These are phyloP conservation scores for Saccharomycopsis sp. DNA, from an alignment of 805 yeast genomes.

Conservation along the genomic window DNA sequence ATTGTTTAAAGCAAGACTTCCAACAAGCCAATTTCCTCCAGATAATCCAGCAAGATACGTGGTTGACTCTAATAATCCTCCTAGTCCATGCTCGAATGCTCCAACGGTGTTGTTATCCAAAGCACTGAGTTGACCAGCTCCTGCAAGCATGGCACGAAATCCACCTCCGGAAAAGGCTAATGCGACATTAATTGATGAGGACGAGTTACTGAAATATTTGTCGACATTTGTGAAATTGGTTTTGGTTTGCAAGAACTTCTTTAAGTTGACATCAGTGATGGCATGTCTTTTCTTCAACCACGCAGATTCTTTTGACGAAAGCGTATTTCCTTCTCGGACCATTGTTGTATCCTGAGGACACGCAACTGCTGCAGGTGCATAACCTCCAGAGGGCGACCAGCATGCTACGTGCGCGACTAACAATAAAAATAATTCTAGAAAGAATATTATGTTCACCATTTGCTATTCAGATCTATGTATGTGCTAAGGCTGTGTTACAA, in stretches of 20 bases:
- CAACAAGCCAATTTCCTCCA: conserved; percentile 83
- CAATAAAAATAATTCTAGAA: not conserved
- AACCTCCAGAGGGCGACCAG: not conserved
- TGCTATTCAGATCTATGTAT: not conserved
- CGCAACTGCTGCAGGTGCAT: conserved; percentile 37
- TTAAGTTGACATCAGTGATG: conserved; percentile 40
- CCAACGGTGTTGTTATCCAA: conserved; percentile 63
- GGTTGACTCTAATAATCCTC: conserved; percentile 66
- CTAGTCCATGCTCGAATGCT: conserved; percentile 50
- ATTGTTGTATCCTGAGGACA: conserved; percentile 44
- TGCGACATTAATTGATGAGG: conserved; percentile 39
- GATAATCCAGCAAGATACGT: conserved; percentile 72
- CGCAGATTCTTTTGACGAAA: conserved; percentile 41
- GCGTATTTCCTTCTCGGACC: conserved; percentile 41
- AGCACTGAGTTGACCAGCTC: conserved; percentile 79
- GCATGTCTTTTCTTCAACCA: conserved; percentile 48
- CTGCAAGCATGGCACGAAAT: conserved; percentile 78
- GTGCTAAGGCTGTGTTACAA: not conserved
- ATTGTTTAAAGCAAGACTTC: conserved; percentile 59
- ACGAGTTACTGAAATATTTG: conserved; percentile 33
- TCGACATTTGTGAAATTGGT: conserved; percentile 27
- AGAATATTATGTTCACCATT: not conserved
- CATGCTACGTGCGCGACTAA: not conserved
- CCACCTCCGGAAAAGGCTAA: conserved; percentile 81
- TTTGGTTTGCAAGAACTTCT: conserved; percentile 40